Evolutionary conservation across 108 stramenopile species (phyloP).

Genomic region (Nitzschia palea): DNA sequence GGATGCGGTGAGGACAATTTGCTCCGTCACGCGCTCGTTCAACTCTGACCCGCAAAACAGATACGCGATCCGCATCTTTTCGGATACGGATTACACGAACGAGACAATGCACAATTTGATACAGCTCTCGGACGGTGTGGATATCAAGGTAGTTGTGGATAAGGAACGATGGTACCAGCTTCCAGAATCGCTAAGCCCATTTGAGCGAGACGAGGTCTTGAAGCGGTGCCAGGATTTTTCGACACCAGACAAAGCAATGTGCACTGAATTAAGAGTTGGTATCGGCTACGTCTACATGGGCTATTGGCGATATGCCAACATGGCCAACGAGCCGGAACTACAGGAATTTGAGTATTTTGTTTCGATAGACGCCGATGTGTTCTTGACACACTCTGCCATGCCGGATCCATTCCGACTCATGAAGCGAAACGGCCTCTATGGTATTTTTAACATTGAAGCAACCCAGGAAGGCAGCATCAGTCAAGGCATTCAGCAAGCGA

Average conservation of each 20-base stretch:
- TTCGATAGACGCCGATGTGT: constrained; percentile 3
- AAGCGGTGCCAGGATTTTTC: constrained; percentile 2
- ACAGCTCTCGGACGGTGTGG: too few species aligned
- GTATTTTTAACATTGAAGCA: constrained; percentile 8
- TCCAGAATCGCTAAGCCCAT: background rate
- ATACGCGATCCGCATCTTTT: too few species aligned
- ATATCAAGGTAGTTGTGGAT: too few species aligned
- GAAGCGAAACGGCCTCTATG: background rate
- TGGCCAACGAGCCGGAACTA: constrained; percentile 16
- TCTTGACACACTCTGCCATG: constrained; percentile 7
- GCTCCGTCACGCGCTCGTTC: too few species aligned
- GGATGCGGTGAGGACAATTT: too few species aligned
- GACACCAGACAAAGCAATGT: constrained; percentile 5
- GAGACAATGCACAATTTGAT: too few species aligned
- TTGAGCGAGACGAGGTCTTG: background rate
- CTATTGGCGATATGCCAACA: constrained; percentile 10
- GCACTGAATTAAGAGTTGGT: background rate
- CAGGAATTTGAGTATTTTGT: constrained; percentile 21
- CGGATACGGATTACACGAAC: too few species aligned
- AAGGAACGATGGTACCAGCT: constrained; percentile 9
- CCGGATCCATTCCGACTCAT: constrained; percentile 12
- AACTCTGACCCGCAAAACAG: too few species aligned
- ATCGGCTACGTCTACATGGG: background rate
- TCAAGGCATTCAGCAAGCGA: constrained; percentile 10
- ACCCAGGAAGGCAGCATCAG: background rate